A percentile compares a stretch with the other conserved stretches of the same genome.
phyloP scores from a whole-genome alignment of 2,329 filamentous ascomycete genomes.

The Septoria linicola region DNA sequence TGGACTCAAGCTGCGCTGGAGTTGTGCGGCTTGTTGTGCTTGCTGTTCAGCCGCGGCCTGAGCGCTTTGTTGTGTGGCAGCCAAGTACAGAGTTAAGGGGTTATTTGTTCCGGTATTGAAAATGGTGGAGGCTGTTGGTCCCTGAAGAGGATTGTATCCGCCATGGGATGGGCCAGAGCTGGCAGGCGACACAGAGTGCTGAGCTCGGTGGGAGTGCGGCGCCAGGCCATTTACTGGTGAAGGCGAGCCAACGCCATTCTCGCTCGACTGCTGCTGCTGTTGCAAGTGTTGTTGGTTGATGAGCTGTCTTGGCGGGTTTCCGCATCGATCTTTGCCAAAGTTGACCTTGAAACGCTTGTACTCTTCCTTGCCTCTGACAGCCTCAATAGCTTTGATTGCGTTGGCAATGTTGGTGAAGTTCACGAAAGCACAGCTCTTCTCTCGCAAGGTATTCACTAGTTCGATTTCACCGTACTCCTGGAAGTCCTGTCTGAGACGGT shows the following conservation, averaged over 20 bases:
- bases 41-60: slow-evolving; percentile 43
- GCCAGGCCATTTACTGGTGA: slow-evolving; percentile 60
- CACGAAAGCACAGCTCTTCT: slow-evolving; percentile 99
- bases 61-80: slow-evolving; percentile 62
- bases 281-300: slow-evolving; percentile 58
- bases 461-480: slow-evolving; percentile 97
- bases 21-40: slow-evolving; percentile 58
- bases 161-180: slow-evolving; percentile 59
- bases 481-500: slow-evolving; percentile 92
- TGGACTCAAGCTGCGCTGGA: slow-evolving; percentile 33
- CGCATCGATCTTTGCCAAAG: slow-evolving; percentile 97
- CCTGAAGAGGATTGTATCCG: slow-evolving; percentile 58
- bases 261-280: slow-evolving; percentile 53
- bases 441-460: slow-evolving; percentile 89
- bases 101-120: slow-evolving; percentile 80
- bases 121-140: slow-evolving; percentile 68
- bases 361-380: slow-evolving; percentile 88
- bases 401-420: slow-evolving; percentile 99
- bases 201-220: slow-evolving; percentile 47
- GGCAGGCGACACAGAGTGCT: slow-evolving; percentile 62
- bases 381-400: slow-evolving; percentile 98
- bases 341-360: slow-evolving; percentile 99
- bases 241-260: slow-evolving; percentile 55
- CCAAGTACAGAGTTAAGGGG: slow-evolving; percentile 88
- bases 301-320: slow-evolving; percentile 89